These are phyloP conservation scores for Aspergillus coremiiformis DNA, from an alignment of 495 filamentous ascomycete species.

Conservation along the genomic window DNA sequence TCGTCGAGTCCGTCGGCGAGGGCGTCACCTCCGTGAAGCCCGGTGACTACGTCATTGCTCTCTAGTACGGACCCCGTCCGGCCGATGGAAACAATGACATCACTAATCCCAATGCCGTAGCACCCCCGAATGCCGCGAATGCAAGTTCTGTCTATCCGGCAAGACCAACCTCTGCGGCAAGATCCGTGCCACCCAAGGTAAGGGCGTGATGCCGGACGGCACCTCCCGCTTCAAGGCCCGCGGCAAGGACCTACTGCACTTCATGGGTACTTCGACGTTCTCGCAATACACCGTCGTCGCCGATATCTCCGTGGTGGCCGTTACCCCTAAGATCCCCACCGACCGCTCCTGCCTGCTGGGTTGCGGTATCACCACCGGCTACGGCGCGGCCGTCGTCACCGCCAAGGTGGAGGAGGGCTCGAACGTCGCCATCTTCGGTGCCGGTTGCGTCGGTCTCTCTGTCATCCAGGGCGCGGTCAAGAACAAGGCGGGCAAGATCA, in stretches of 20 bases:
- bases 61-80: no score
- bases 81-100: no score
- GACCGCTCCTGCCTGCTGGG: constrained; percentile 93
- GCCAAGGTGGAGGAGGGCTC: constrained; percentile 84
- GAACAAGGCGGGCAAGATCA: constrained; percentile 80
- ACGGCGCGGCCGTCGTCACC: constrained; percentile 90
- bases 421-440: constrained; percentile 91
- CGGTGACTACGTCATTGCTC: constrained; percentile 74
- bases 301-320: constrained; percentile 94
- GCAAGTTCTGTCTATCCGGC: constrained; percentile 98
- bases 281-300: constrained; percentile 97
- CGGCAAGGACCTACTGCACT: constrained; percentile 90
- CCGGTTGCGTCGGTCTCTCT: constrained; percentile 88
- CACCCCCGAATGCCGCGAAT: constrained; percentile 93
- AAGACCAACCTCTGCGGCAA: constrained; percentile 99
- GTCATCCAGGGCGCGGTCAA: constrained; percentile 94
- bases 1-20: constrained; percentile 95
- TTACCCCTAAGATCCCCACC: constrained; percentile 85
- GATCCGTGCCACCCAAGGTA: constrained; percentile 94
- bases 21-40: constrained; percentile 90
- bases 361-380: constrained; percentile 97
- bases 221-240: constrained; percentile 92
- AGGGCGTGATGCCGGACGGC: constrained; percentile 95
- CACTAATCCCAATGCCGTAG: no score
- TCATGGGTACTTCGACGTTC: constrained; percentile 99